Percentiles rank a stretch among this genome's conserved stretches.
Conservation (phyloP, 2,329 filamentous ascomycete species). For the Diaporthe citriasiana region DNA sequence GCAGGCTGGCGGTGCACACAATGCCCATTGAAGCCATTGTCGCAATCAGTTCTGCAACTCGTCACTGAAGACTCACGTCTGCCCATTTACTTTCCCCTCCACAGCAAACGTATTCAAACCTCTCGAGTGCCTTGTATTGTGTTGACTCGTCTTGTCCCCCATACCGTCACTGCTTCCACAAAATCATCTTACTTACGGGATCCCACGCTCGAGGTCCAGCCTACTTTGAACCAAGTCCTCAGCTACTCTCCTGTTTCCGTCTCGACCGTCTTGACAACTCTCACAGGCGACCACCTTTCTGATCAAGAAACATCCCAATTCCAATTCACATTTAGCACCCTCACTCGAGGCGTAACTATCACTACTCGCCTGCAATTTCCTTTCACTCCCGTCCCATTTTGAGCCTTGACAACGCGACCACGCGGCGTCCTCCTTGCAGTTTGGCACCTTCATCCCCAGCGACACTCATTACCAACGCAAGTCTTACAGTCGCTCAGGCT, state of each 20-base stretch:
- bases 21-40: slow-evolving; percentile 13
- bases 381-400: too few species aligned
- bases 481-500: neutral
- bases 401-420: neutral
- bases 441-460: neutral
- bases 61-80: neutral
- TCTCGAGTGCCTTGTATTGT: neutral
- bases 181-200: slow-evolving; percentile 9
- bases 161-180: neutral
- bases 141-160: neutral
- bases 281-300: neutral
- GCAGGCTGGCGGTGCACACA: neutral
- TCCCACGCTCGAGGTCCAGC: neutral
- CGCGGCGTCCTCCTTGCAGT: neutral
- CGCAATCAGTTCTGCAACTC: neutral
- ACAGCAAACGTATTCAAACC: neutral
- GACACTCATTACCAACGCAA: neutral
- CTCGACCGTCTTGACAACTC: neutral
- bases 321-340: neutral
- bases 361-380: neutral
- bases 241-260: neutral
- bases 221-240: neutral
- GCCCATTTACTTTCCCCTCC: neutral
- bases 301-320: neutral
- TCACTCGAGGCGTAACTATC: neutral